phyloP scores from a whole-genome alignment of 164 flowering plant genomes.

The Vitis amurensis region DNA sequence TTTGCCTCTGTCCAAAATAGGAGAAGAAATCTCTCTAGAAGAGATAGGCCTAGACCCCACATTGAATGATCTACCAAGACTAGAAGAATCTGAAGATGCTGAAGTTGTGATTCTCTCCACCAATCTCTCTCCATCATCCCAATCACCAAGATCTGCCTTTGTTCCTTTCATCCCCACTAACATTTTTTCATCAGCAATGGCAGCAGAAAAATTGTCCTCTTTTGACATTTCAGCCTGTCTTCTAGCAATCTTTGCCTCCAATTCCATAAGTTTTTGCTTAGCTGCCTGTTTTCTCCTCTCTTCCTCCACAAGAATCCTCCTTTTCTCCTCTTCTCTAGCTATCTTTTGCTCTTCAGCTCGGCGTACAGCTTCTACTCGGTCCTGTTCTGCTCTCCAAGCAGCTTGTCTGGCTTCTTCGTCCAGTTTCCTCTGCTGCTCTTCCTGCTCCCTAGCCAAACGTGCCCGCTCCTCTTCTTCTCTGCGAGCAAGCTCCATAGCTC shows the following conservation, averaged over 20 bases:
- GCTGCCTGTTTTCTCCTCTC: conserved; percentile 98
- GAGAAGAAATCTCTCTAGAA: conserved; percentile 48
- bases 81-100: conserved; percentile 71
- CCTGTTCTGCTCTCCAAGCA: conserved; percentile 94
- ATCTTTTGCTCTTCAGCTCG: conserved; percentile 78
- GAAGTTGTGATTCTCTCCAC: conserved; percentile 80
- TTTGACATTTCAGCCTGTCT: conserved; percentile 58
- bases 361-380: conserved; percentile 55
- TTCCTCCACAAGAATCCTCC: conserved; percentile 70
- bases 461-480: conserved; percentile 91
- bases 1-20: conserved; percentile 54
- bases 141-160: conserved; percentile 59
- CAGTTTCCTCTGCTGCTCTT: conserved; percentile 64
- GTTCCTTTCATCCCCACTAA: conserved; percentile 32
- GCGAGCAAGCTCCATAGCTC: conserved; percentile 77
- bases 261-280: conserved; percentile 80
- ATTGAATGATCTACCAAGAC: conserved; percentile 52
- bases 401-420: conserved; percentile 93
- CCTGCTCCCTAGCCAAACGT: conserved; percentile 69
- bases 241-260: conserved; percentile 87
- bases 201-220: conserved; percentile 25
- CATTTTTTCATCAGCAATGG: conserved; percentile 39
- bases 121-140: conserved; percentile 95
- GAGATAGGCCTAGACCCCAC: conserved; percentile 43
- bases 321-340: conserved; percentile 89